phyloP scores from a whole-genome alignment of 106 monocot genomes.

The Allium sativum region DNA sequence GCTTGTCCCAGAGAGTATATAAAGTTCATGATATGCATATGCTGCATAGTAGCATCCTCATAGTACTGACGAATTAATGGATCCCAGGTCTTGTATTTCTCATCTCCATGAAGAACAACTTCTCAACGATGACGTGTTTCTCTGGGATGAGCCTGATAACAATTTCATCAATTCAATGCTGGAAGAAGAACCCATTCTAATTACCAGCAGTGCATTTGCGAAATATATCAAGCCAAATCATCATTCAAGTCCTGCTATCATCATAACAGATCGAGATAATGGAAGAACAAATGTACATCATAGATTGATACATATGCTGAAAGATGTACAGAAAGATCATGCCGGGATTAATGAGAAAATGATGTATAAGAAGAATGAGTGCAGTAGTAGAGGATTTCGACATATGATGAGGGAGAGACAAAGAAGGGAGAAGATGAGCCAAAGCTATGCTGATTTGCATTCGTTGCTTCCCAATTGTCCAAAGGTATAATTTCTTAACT shows the following conservation, averaged over 20 bases:
- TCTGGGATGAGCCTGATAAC: constrained; percentile 12
- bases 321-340: neutral
- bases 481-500: constrained; percentile 28
- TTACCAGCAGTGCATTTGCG: constrained; percentile 17
- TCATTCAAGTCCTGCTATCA: neutral
- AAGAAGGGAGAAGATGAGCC: constrained; percentile 77
- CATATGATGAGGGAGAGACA: constrained; percentile 76
- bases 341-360: no score
- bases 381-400: constrained; percentile 48
- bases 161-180: neutral
- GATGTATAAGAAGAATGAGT: neutral
- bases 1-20: no score
- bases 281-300: constrained; percentile 23
- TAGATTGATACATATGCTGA: constrained; percentile 19
- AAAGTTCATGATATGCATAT: no score
- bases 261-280: neutral
- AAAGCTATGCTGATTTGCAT: constrained; percentile 76
- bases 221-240: constrained; percentile 5
- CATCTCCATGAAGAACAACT: constrained; percentile 3
- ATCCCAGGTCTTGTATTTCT: neutral
- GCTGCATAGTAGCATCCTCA: no score
- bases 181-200: neutral
- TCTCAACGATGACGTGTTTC: neutral
- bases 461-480: constrained; percentile 31
- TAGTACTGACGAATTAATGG: no score